Conservation (phyloP, 306 rosid species). For the Prunus mira region DNA sequence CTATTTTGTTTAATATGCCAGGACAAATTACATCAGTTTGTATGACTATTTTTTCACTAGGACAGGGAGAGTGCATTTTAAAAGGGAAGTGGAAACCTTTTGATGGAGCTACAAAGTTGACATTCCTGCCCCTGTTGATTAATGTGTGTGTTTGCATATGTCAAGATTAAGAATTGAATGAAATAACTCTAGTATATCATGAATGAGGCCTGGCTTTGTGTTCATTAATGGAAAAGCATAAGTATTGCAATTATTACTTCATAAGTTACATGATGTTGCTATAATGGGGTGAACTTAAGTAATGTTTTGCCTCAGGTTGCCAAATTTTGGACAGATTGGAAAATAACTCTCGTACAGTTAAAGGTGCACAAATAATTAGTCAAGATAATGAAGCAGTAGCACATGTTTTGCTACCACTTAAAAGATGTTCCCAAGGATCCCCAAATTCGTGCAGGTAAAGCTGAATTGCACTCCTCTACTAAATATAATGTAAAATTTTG, state of each 20-base stretch:
- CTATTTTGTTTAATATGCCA: neutral
- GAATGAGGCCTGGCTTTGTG: neutral
- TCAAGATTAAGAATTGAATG: neutral
- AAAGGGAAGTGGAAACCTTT: neutral
- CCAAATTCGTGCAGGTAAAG: constrained; percentile 54
- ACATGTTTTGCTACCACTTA: constrained; percentile 62
- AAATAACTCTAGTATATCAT: neutral
- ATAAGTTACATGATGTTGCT: neutral
- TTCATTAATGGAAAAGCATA: neutral
- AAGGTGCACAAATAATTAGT: constrained; percentile 74
- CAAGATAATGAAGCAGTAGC: constrained; percentile 77
- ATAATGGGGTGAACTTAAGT: neutral
- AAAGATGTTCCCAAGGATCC: constrained; percentile 67
- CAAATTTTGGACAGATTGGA: constrained; percentile 67
- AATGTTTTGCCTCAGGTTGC: constrained; percentile 47
- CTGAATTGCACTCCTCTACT: constrained; percentile 8
- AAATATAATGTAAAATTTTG: neutral
- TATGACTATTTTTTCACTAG: neutral
- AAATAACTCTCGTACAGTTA: constrained; percentile 73
- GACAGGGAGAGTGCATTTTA: neutral
- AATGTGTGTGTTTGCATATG: neutral
- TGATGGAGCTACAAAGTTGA: neutral
- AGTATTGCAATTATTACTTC: constrained; percentile 1
- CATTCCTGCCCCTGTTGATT: neutral
- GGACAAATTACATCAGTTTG: neutral